Base-by-base conservation (phyloP, 768 basidiomycete genomes). In the Russula brevipes region DNA sequence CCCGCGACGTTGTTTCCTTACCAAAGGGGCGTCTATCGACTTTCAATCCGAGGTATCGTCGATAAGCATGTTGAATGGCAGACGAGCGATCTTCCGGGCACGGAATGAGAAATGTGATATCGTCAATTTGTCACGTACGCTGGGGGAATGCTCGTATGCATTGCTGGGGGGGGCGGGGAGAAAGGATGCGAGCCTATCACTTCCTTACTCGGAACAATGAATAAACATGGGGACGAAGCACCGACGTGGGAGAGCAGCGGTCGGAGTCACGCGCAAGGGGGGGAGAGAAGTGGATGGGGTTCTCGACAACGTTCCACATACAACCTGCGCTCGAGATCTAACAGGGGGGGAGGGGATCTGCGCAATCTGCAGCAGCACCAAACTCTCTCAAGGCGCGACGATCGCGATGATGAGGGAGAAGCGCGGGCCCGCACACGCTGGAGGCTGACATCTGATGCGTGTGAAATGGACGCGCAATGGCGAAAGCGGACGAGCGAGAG, bases 401-500 rank as follows among this genome's bases (percentile, higher is more conserved):
- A 64, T 64, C 59, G 42, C 53, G 59, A 60, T 42, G 63, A 64
- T 60, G 58, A 51, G 50, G 19, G 38, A 59, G 62, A 60, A 55
- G 63, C 35, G 38, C 46, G 63, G 54, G 19, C 41, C 58, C 63
- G 63, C 54, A 44, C 36, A 64, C 53, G 42, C 59, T 41, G 63
- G 63, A 44, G 50, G 54, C 54, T 59, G 58, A 60, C 63, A 39
- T 44, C 42, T 16, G 7, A 41, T 9, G 53, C 58, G 60, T 24
- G 58, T 64, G 63, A 56, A 60, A 60, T 45, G 47, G 52, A 60
- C 52, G 38, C 17, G 24, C 35, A 54, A 38, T 38, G 47, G 19
- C 56, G 46, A 59, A 24, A 54, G 57, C 52, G 52, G 52, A 33
- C 24, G 16, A 33, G 39, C 36, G 16, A 49, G 9, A 24, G 54